phyloP scores from a whole-genome alignment of 257 asterid genomes.

The Primulina tabacum region DNA sequence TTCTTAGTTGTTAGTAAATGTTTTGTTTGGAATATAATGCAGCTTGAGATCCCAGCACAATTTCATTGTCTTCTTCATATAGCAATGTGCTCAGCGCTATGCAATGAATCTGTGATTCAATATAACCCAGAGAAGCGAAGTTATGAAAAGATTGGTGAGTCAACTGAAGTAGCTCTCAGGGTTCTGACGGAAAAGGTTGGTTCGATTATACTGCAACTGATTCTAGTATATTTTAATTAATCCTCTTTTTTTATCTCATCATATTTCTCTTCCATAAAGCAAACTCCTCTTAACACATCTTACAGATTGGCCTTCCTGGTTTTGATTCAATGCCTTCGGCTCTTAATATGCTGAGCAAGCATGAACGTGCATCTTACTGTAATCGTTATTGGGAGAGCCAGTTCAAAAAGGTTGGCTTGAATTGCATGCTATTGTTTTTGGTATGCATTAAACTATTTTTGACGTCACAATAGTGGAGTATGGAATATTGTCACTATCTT shows the following conservation, averaged over 20 bases:
- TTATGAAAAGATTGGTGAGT: constrained; percentile 97
- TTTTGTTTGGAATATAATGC: constrained; percentile 37
- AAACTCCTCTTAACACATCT: constrained; percentile 24
- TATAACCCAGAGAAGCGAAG: constrained; percentile 89
- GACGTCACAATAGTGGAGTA: too few species aligned
- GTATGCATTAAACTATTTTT: background rate
- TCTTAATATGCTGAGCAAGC: constrained; percentile 88
- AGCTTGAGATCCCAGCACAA: constrained; percentile 93
- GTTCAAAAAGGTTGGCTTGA: constrained; percentile 78
- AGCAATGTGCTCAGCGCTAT: constrained; percentile 97
- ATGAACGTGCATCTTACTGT: constrained; percentile 94
- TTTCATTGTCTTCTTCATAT: constrained; percentile 87
- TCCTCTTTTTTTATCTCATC: constrained; percentile 22
- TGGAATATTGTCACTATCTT: too few species aligned
- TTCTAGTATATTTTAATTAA: background rate
- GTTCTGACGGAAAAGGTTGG: constrained; percentile 93
- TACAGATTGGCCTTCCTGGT: constrained; percentile 99
- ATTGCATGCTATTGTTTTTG: background rate
- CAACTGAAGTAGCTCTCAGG: constrained; percentile 99
- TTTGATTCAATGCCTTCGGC: constrained; percentile 98
- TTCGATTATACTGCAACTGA: constrained; percentile 23
- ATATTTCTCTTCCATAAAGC: constrained; percentile 1
- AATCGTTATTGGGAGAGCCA: constrained; percentile 97
- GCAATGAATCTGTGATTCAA: constrained; percentile 90
- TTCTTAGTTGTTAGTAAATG: background rate